Evolutionary conservation across 495 filamentous ascomycete genomes (phyloP).

Genomic region (Parmelia sp.): DNA sequence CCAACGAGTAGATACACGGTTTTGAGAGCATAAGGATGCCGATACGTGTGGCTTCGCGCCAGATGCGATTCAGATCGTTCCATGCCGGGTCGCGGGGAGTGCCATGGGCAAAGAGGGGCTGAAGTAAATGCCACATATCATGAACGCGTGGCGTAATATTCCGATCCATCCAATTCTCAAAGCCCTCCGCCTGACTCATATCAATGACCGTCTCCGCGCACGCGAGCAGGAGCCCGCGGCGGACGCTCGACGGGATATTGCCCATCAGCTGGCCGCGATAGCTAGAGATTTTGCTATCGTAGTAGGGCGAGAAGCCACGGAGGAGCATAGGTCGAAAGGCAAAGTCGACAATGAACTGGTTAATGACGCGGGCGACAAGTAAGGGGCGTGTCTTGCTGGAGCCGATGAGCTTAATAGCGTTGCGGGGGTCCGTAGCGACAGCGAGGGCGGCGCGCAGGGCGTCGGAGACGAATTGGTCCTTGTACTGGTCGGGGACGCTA

Average conservation of each 20-base stretch:
- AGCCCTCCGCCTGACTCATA: constrained; percentile 22
- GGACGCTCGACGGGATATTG: constrained; percentile 20
- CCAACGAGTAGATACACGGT: constrained; percentile 25
- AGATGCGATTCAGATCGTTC: constrained; percentile 22
- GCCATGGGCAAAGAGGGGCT: constrained; percentile 21
- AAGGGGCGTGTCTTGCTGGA: constrained; percentile 22
- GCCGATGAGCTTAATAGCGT: constrained; percentile 23
- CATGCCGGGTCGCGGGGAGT: constrained; percentile 21
- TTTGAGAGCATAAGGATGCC: constrained; percentile 27
- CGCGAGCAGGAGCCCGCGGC: constrained; percentile 20
- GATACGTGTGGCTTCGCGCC: constrained; percentile 28
- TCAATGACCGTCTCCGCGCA: constrained; percentile 19
- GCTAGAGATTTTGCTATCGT: constrained; percentile 23
- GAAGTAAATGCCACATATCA: constrained; percentile 26
- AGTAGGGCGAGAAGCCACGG: constrained; percentile 1
- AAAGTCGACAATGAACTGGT: constrained; percentile 24
- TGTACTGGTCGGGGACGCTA: constrained; percentile 19
- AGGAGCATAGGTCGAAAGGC: constrained; percentile 19
- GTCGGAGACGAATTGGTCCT: constrained; percentile 7
- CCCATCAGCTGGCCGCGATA: constrained; percentile 19
- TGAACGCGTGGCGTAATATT: constrained; percentile 17
- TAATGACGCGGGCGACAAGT: constrained; percentile 29
- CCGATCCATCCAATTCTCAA: constrained; percentile 22
- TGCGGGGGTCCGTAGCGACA: constrained; percentile 16
- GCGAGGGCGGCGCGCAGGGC: constrained; percentile 20